Conservation (phyloP, 306 rosid species). For the Quercus cerris region DNA sequence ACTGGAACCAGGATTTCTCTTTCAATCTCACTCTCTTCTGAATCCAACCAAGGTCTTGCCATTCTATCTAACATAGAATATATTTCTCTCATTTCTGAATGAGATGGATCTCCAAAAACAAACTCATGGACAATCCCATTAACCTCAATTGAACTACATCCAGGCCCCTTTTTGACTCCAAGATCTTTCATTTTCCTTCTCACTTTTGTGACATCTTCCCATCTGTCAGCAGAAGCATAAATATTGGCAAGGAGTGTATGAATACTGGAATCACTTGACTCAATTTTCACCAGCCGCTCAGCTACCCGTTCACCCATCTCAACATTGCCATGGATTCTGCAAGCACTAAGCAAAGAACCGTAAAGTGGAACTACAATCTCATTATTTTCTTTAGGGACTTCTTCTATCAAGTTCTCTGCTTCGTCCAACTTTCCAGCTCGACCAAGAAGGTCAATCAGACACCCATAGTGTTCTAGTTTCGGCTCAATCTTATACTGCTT, state of each 20-base stretch:
- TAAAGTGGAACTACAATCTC: conserved; percentile 24
- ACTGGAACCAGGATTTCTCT: neutral
- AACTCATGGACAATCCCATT: conserved; percentile 34
- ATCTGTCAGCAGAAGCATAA: conserved; percentile 30
- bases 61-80: conserved; percentile 6
- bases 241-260: conserved; percentile 38
- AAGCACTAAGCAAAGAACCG: conserved; percentile 41
- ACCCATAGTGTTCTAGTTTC: conserved; percentile 38
- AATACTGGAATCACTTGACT: conserved; percentile 26
- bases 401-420: conserved; percentile 33
- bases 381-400: conserved; percentile 19
- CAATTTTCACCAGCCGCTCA: conserved; percentile 15
- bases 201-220: conserved; percentile 43
- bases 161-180: conserved; percentile 31
- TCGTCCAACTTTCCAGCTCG: conserved; percentile 38
- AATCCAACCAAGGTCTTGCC: conserved; percentile 16
- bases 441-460: conserved; percentile 37
- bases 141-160: conserved; percentile 39
- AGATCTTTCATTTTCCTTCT: conserved; percentile 39
- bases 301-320: conserved; percentile 39
- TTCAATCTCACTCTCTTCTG: conserved; percentile 8
- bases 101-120: conserved; percentile 32
- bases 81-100: conserved; percentile 17
- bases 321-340: conserved; percentile 36
- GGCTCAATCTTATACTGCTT: conserved; percentile 23